Evolutionary conservation across 164 flowering plant genomes (phyloP).

Genomic region (Vitis labrusca): DNA sequence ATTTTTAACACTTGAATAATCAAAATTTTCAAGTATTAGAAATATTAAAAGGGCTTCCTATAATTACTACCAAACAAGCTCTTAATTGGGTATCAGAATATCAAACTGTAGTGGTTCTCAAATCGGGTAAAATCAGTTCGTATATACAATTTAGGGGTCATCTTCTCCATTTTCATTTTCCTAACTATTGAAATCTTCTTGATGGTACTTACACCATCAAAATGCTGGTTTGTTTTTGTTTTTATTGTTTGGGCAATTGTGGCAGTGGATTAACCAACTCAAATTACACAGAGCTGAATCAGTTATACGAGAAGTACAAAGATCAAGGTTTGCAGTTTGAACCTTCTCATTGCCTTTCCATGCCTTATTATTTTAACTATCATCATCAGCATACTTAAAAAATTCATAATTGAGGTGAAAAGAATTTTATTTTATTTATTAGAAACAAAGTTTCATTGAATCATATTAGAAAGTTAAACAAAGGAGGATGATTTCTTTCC

Average conservation of each 20-base stretch:
- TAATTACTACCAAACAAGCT: too few species aligned
- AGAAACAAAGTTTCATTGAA: too few species aligned
- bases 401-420: too few species aligned
- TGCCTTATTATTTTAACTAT: neutral
- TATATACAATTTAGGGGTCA: neutral
- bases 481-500: too few species aligned
- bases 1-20: too few species aligned
- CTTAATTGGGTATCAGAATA: neutral
- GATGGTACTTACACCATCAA: too few species aligned
- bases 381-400: too few species aligned
- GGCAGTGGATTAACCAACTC: slow-evolving; percentile 64
- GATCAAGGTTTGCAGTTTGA: slow-evolving; percentile 44
- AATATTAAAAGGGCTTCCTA: too few species aligned
- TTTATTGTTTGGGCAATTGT: neutral
- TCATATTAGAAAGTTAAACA: too few species aligned
- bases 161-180: neutral
- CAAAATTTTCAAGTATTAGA: too few species aligned
- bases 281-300: slow-evolving; percentile 56
- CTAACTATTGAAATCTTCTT: neutral
- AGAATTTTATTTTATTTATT: too few species aligned
- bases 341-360: neutral
- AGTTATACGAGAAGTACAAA: slow-evolving; percentile 53
- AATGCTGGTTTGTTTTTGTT: neutral
- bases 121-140: neutral
- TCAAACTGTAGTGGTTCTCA: neutral